These are phyloP conservation scores for Croton setiger DNA, from an alignment of 441 rosid genomes.

Conservation along the genomic window DNA sequence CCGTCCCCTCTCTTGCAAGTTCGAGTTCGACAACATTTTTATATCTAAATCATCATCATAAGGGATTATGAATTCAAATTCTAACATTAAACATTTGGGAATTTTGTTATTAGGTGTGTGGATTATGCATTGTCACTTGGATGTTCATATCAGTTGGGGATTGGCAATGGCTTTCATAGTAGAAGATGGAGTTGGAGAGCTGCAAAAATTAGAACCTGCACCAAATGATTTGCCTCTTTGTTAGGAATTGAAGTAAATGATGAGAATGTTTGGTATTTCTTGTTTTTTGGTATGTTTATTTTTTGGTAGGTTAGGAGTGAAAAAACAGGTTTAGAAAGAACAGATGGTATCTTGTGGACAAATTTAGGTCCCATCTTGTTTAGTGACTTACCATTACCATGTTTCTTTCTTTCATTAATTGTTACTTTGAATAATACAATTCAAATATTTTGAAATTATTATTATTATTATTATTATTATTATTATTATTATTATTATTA, in stretches of 20 bases:
- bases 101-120: slow-evolving; percentile 54
- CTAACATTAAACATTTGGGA: too few relatives aligned
- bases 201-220: slow-evolving; percentile 55
- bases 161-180: slow-evolving; percentile 84
- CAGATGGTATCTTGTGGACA: slow-evolving; percentile 15
- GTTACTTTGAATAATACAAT: slow-evolving; percentile 9
- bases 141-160: slow-evolving; percentile 89
- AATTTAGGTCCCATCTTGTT: slow-evolving; percentile 17
- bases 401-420: slow-evolving; percentile 12
- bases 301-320: neutral
- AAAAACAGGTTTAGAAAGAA: slow-evolving; percentile 9
- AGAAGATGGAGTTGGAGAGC: slow-evolving; percentile 64
- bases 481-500: too few relatives aligned
- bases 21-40: too few relatives aligned
- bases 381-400: neutral
- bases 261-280: too few relatives aligned
- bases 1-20: too few relatives aligned
- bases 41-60: too few relatives aligned
- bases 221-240: slow-evolving; percentile 75
- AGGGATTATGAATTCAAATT: too few relatives aligned
- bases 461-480: too few relatives aligned
- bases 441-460: too few relatives aligned
- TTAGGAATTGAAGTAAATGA: slow-evolving; percentile 18
- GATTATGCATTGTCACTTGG: slow-evolving; percentile 97
- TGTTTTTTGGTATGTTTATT: neutral